A percentile compares a stretch with the other conserved stretches of the same genome.
These are phyloP conservation scores for Paramecium pentaurelia DNA, from an alignment of 73 alveolate species.

Conservation along the genomic window DNA sequence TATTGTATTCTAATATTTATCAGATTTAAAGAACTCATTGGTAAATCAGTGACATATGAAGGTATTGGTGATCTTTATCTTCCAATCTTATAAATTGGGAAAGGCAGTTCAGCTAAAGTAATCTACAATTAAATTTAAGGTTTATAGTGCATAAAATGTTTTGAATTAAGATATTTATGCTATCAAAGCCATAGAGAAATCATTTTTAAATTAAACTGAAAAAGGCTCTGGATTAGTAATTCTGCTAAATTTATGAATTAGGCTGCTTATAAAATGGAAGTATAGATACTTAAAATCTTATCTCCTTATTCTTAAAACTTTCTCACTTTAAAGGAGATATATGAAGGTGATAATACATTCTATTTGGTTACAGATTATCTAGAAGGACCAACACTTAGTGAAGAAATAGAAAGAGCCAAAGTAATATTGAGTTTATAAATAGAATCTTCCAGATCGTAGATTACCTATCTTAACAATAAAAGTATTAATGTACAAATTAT, in stretches of 20 bases:
- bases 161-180: not conserved
- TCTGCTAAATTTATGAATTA: not conserved
- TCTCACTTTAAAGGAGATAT: slow-evolving; percentile 9
- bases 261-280: slow-evolving; percentile 4
- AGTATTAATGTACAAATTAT: not conserved
- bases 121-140: not conserved
- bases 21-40: not conserved
- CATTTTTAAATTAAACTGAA: not conserved
- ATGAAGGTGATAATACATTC: slow-evolving; percentile 25
- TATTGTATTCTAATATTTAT: not conserved
- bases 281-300: not conserved
- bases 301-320: not conserved
- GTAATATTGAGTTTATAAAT: not conserved
- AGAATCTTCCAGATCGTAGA: not conserved
- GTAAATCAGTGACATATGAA: not conserved
- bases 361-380: not conserved
- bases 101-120: slow-evolving; percentile 40
- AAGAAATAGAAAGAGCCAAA: slow-evolving; percentile 10
- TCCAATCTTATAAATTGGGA: not conserved
- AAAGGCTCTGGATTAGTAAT: slow-evolving; percentile 14
- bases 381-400: not conserved
- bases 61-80: not conserved
- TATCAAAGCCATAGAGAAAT: slow-evolving; percentile 24
- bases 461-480: not conserved
- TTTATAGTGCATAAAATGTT: not conserved